Conservation (phyloP, 371 early-diverging fungal species). For the Mucor sp. region DNA sequence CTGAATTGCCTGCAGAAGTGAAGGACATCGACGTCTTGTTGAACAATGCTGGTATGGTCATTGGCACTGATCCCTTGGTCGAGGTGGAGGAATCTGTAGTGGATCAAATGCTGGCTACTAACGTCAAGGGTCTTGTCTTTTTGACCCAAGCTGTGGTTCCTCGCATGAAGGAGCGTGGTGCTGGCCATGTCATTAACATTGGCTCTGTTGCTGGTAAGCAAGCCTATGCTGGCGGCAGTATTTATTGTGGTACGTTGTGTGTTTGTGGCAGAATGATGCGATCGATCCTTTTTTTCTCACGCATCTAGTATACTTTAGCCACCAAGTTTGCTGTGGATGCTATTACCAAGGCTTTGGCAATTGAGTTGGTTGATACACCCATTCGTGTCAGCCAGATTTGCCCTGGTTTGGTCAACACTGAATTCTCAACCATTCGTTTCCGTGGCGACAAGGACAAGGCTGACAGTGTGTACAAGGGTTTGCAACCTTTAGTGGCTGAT, state of each 20-base stretch:
- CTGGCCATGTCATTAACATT: constrained; percentile 89
- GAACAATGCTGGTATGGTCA: constrained; percentile 74
- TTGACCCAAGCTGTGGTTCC: constrained; percentile 87
- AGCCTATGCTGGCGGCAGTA: constrained; percentile 75
- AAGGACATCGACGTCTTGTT: constrained; percentile 76
- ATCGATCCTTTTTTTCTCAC: constrained; percentile 3
- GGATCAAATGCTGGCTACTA: constrained; percentile 88
- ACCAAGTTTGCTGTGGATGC: constrained; percentile 91
- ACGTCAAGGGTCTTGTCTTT: constrained; percentile 84
- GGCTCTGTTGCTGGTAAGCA: constrained; percentile 82
- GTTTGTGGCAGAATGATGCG: neutral
- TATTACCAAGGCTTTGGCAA: constrained; percentile 73
- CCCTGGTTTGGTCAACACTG: constrained; percentile 89
- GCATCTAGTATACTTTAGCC: constrained; percentile 44
- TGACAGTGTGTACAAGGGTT: constrained; percentile 78
- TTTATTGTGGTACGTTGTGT: constrained; percentile 70
- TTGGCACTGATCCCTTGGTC: constrained; percentile 80
- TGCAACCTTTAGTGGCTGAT: constrained; percentile 70
- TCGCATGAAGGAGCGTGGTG: constrained; percentile 73
- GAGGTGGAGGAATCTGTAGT: constrained; percentile 64
- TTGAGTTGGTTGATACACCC: constrained; percentile 80
- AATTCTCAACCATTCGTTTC: constrained; percentile 88
- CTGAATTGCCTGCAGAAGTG: constrained; percentile 57
- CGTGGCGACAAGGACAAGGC: constrained; percentile 81
- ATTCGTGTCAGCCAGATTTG: constrained; percentile 76